phyloP scores from a whole-genome alignment of 176 grass and related monocot genomes.

The Tillandsia fasciculata region DNA sequence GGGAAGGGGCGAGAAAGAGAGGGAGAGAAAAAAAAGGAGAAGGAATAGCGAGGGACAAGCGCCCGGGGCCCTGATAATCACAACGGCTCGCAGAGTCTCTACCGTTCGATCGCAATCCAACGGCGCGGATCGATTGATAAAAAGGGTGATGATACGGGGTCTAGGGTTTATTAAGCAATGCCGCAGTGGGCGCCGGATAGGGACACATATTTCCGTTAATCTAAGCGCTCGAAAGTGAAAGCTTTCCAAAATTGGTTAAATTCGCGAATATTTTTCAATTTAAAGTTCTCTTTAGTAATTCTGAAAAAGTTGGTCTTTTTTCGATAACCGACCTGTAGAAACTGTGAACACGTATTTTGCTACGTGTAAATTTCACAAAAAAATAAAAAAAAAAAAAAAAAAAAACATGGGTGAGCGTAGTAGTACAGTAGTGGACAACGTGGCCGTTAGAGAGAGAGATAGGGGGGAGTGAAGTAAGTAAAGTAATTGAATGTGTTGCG shows the following conservation, averaged over 20 bases:
- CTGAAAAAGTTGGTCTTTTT: not conserved
- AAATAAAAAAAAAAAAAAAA: too few species aligned
- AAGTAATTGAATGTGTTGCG: not conserved
- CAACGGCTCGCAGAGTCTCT: constrained; percentile 14
- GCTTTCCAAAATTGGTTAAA: not conserved
- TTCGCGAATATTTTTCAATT: not conserved
- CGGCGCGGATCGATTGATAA: constrained; percentile 15
- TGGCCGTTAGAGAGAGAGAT: not conserved
- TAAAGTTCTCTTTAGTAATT: not conserved
- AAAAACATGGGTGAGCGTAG: too few species aligned
- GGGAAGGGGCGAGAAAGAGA: not conserved
- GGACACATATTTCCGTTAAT: constrained; percentile 3
- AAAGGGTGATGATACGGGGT: constrained; percentile 22
- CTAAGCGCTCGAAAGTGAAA: not conserved
- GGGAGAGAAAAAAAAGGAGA: constrained; percentile 22
- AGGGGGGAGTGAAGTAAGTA: not conserved
- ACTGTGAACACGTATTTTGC: too few species aligned
- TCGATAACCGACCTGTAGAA: not conserved
- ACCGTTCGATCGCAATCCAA: constrained; percentile 14
- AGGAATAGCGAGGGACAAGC: constrained; percentile 6
- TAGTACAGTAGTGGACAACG: not conserved
- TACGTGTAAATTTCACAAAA: too few species aligned
- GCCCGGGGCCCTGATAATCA: constrained; percentile 35
- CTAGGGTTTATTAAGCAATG: constrained; percentile 68
- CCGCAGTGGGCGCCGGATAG: constrained; percentile 13